Evolutionary conservation across 768 basidiomycete genomes (phyloP), one percentile per base, ranked within the genome.

Genomic region (Russula sp.): DNA sequence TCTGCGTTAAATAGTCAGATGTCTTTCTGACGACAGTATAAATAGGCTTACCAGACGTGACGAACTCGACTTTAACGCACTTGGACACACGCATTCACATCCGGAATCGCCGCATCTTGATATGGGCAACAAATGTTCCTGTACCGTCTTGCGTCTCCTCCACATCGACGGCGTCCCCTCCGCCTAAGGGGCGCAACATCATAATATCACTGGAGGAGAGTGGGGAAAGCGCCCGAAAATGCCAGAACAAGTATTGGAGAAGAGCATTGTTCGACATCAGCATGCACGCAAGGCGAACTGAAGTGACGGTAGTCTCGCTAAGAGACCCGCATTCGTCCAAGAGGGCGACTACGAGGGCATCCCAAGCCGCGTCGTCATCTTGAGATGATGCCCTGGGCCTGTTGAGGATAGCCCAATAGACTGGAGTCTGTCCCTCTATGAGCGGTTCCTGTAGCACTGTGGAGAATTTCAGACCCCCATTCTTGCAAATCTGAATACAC

Each of bases 371-470:
- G 2, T 57, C n/a, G n/a, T 39, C 71, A 61, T 4, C 61, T 37
- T 44, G 32, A 2, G 54, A 27, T 8, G 57, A 55, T 18, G 34
- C 65, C 66, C 7, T 76, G 70, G 7, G 78, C 78, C 62, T 85
- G 85, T 64, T 66, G 42, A 89, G 74, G 66, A 89, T 83, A 0
- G 83, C 84, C 88, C 89, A 90, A 69, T 89, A 89, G 3, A 90
- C 67, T 0, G 87, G 83, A 0, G 84, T 83, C 67, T 85, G 86
- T 0, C 75, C 77, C 68, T 88, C 88, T 34, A 89, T 82, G 6
- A 76, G 80, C 32, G 73, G 79, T 56, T 88, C 83, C 68, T 88
- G 88, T 1, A 90, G 73, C 10, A 89, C 68, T 0, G 75, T 63
- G 0, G 84, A 77, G 47, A 89, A 73, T 1, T 82, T 78, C 0